Base-by-base conservation (phyloP, 2,329 filamentous ascomycete genomes). In the Verticillium dahliae region DNA sequence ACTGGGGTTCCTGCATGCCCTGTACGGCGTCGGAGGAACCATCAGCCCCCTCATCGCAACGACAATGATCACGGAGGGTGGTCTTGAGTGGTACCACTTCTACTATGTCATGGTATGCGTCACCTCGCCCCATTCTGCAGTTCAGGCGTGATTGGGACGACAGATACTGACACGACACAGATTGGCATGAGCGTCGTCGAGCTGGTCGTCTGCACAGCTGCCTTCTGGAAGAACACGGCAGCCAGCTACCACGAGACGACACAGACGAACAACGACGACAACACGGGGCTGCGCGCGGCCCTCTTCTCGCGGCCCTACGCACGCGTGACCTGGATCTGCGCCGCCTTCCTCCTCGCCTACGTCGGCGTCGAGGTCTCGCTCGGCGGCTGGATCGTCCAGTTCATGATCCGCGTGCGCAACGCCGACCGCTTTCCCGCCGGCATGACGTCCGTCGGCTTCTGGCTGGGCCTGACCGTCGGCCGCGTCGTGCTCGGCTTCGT, bases 371-470 rank as follows among this genome's bases (percentile, higher is more conserved):
- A 95, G 72, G 88, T 90, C 55, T 86, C 87, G 0, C 80, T 93
- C 0, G 89, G 90, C 22, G 91, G 91, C 5, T 95, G 91, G 91
- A 90, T 95, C 61, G 88, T 92, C 59, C 86, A 87, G 5, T 94
- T 95, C 72, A 94, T 95, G 90, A 86, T 91, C 33, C 82, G 85
- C 38, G 87, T 92, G 6, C 84, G 91, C 6, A 73, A 86, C n/a
- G 90, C 86, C 1, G 81, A 77, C 3, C 75, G 84, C 0, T 92
- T 93, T 66, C 84, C 85, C 0, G 86, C 86, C 33, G 90, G 90
- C 10, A 89, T 94, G 80, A 86, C 86, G 0, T 87, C 88, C 0
- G 92, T 90, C 1, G 90, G 90, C 0, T 94, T 92, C 73, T 95
- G 91, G 91, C 81, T 91, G 22, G 91, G 91, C 0, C 81, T 95